phyloP scores from a whole-genome alignment of 78 protist genomes.

The Trichosphaerium sp. region DNA sequence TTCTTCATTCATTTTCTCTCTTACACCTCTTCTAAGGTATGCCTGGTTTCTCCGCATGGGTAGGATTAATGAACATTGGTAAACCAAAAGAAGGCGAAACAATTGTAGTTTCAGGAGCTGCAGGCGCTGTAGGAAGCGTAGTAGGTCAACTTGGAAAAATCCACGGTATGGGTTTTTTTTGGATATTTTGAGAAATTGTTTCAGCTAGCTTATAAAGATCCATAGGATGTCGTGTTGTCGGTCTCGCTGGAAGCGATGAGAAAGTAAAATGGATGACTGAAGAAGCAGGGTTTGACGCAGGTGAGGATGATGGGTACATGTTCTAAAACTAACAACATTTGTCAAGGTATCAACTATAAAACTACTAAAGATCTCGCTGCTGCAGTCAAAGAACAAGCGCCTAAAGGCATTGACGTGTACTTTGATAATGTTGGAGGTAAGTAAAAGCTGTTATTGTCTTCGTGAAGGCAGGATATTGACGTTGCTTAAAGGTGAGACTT shows the following conservation, averaged over 20 bases:
- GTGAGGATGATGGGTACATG: too few species aligned
- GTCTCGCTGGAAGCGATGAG: conserved; percentile 35
- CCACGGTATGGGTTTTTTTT: too few species aligned
- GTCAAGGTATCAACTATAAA: too few species aligned
- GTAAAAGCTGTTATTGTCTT: neutral
- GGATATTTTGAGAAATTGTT: too few species aligned
- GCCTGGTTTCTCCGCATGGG: conserved; percentile 46
- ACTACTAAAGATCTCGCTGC: neutral
- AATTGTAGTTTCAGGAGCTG: conserved; percentile 32
- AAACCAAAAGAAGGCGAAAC: conserved; percentile 54
- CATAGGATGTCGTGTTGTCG: conserved; percentile 41
- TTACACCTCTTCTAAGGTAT: conserved; percentile 21
- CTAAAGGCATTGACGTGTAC: conserved; percentile 48
- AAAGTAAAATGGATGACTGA: conserved; percentile 18
- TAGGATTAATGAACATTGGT: conserved; percentile 13
- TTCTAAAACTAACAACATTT: too few species aligned
- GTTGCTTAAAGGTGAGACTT: conserved; percentile 14
- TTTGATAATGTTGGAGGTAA: conserved; percentile 55
- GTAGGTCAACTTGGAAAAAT: conserved; percentile 26
- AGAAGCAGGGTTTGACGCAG: conserved; percentile 37
- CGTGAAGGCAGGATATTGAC: neutral
- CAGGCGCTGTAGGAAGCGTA: conserved; percentile 35
- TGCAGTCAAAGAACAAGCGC: neutral
- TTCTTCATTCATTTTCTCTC: too few species aligned
- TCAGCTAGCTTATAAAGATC: too few species aligned